Percentiles rank a stretch among this genome's conserved stretches.
Evolutionary conservation across 2,329 filamentous ascomycete genomes (phyloP).

Genomic region (Thermomyces lanuginosus): DNA sequence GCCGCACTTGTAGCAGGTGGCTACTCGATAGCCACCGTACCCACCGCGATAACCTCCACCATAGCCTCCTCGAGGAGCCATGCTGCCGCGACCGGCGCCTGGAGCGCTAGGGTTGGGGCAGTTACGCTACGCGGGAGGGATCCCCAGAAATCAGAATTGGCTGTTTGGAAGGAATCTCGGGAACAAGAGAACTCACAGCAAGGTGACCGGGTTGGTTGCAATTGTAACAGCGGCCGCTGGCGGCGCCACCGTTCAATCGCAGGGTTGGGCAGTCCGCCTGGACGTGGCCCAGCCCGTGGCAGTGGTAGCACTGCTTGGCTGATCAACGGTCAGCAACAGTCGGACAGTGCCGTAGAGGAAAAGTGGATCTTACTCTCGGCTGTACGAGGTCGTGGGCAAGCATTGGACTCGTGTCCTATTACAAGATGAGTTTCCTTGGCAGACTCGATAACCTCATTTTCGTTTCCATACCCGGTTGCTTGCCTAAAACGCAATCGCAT

Average conservation of each 20-base stretch:
- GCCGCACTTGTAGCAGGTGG: conserved; percentile 54
- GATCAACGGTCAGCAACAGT: conserved; percentile 6
- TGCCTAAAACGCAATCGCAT: conserved; percentile 19
- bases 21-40: conserved; percentile 44
- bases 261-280: conserved; percentile 98
- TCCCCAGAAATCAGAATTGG: conserved; percentile 14
- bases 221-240: conserved; percentile 85
- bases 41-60: conserved; percentile 53
- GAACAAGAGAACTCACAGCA: conserved; percentile 45
- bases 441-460: conserved; percentile 5
- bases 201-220: conserved; percentile 87
- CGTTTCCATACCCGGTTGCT: conserved; percentile 28
- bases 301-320: conserved; percentile 99
- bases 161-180: neutral
- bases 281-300: conserved; percentile 93
- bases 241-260: conserved; percentile 63
- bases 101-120: conserved; percentile 58
- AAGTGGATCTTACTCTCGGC: conserved; percentile 53
- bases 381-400: conserved; percentile 87
- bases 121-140: conserved; percentile 43
- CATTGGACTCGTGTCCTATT: conserved; percentile 85
- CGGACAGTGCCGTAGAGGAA: too few relatives aligned
- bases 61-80: conserved; percentile 50
- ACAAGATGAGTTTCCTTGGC: conserved; percentile 2
- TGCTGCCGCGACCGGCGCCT: conserved; percentile 45